phyloP scores from a whole-genome alignment of 2,329 filamentous ascomycete species.

The Phoma sp. region DNA sequence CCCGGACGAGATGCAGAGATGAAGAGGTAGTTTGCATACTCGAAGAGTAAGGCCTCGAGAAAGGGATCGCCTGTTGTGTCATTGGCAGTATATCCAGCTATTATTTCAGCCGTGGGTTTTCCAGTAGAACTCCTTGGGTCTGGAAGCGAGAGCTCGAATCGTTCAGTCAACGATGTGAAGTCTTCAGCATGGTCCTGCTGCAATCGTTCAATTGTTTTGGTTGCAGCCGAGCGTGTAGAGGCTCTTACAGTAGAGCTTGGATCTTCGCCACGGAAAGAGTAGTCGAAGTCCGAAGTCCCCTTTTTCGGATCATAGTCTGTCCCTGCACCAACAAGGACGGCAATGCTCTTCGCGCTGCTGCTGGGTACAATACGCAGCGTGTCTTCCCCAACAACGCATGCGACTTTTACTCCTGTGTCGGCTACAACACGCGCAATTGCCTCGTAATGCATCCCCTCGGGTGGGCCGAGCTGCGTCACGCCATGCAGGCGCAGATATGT shows the following conservation, averaged over 20 bases:
- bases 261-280: conserved; percentile 58
- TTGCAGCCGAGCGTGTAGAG: conserved; percentile 41
- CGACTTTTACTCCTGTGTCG: conserved; percentile 18
- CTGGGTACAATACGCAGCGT: conserved; percentile 16
- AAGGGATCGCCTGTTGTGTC: conserved; percentile 54
- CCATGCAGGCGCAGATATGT: conserved; percentile 31
- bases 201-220: conserved; percentile 43
- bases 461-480: conserved; percentile 49
- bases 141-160: conserved; percentile 55
- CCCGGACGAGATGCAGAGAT: conserved; percentile 60
- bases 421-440: conserved; percentile 43
- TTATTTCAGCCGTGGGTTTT: conserved; percentile 47
- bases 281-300: conserved; percentile 53
- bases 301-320: conserved; percentile 60
- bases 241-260: conserved; percentile 50
- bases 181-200: conserved; percentile 49
- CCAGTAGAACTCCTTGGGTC: conserved; percentile 51
- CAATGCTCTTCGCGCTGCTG: conserved; percentile 30
- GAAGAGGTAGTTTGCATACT: conserved; percentile 61
- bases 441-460: conserved; percentile 55
- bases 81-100: conserved; percentile 36
- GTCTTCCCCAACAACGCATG: conserved; percentile 16
- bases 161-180: conserved; percentile 48
- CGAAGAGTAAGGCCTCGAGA: conserved; percentile 60
- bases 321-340: conserved; percentile 52